Conservation (phyloP, 495 filamentous ascomycete species). For the Neurospora discreta region DNA sequence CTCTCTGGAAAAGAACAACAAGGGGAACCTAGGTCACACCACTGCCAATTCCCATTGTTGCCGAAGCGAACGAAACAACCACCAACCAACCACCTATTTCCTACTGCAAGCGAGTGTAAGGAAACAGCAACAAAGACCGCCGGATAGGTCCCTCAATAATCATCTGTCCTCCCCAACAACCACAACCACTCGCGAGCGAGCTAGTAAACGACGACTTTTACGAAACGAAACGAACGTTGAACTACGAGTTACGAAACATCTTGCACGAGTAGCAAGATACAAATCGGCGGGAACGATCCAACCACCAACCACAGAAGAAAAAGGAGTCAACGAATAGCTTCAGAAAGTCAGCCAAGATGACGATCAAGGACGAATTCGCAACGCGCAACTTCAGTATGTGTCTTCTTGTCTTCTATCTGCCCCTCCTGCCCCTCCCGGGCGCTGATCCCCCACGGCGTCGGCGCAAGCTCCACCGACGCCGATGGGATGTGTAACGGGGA, state of each 20-base stretch:
- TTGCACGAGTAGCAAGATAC: not conserved
- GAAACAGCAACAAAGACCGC: not conserved
- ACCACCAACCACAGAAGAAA: not conserved
- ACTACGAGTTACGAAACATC: not conserved
- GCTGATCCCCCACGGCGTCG: not conserved
- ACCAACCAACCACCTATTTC: not conserved
- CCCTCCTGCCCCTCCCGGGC: not conserved
- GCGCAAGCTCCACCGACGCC: not conserved
- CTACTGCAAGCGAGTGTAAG: not conserved
- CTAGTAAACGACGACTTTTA: not conserved
- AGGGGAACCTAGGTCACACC: not conserved
- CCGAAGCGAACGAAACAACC: not conserved
- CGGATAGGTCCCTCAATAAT: not conserved
- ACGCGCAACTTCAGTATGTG: conserved; percentile 98
- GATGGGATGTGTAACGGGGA: not conserved
- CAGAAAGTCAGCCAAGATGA: conserved; percentile 28
- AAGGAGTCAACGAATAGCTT: not conserved
- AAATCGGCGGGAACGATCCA: not conserved
- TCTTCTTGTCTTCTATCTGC: conserved; percentile 1
- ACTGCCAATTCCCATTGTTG: not conserved
- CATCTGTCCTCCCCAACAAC: not conserved
- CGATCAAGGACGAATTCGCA: conserved; percentile 65
- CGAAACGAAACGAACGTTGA: not conserved
- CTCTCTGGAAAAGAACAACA: not conserved
- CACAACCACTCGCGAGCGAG: not conserved